Base-by-base conservation (phyloP, 1,139 yeast species). In the Hyphopichia pseudoburtonii region DNA sequence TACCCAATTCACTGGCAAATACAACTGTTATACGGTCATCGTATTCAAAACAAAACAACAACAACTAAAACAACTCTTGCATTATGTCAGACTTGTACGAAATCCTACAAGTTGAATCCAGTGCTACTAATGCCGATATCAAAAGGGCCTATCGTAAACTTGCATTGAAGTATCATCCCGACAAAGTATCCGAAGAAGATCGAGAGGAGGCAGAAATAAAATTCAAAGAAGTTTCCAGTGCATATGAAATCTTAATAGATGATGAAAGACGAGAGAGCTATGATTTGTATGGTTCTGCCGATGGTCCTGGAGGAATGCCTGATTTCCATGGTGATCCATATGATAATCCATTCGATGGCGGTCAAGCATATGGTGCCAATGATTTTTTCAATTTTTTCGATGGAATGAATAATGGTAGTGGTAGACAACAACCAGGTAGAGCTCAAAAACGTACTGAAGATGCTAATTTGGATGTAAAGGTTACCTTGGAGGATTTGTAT, bases 81-180 rank as follows among this genome's bases (percentile, higher is more conserved):
- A 21, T 7, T 7, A 31, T 31, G 34, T 16, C 36, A n/a, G 76
- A 72, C 46, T 74, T 77, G 39, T 87, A 86, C 57, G 88, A 76
- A 42, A 66, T 86, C 6, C 73, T 87, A 21, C 94, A 87, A 30
- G 77, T 87, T 8, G 75, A 75, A 8, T 57, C 73, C 15, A 70
- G 77, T 17, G 94, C 95, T 6, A 63, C 83, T 2, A 59, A 75
- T 28, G 62, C 66, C 5, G 95, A 86, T 44, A 84, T 87, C 53
- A 81, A 83, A 48, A 80, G 76, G 58, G 92, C 95, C 1, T 87
- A 85, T 61, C 72, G 89, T 45, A 80, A 77, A 46, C 70, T 83
- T 38, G 95, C 95, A 10, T 69, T 87, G 36, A 66, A 69, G 39
- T 76, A 79, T 52, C 96, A 87, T 56, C 96, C 96, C 0, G 96